These are phyloP conservation scores for Sanghuangporus baumii DNA, from an alignment of 1,284 basidiomycete species.

Conservation along the genomic window DNA sequence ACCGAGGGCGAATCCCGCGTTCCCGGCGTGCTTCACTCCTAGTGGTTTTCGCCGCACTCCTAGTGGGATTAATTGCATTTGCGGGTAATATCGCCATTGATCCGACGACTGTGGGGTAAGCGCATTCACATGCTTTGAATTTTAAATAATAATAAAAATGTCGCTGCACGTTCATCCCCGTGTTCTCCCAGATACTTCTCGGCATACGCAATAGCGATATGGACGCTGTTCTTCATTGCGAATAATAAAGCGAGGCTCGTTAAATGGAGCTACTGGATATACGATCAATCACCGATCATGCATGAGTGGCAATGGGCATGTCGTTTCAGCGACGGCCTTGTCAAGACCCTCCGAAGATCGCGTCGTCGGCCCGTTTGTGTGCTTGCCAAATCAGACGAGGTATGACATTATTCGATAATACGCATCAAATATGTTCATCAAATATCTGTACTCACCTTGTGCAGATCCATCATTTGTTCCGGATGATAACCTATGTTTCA, in stretches of 20 bases:
- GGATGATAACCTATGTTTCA: constrained; percentile 58
- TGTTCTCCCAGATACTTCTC: constrained; percentile 48
- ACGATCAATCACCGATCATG: constrained; percentile 49
- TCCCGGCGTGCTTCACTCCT: constrained; percentile 33
- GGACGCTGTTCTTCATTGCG: constrained; percentile 40
- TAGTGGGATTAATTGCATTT: constrained; percentile 42
- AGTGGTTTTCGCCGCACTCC: constrained; percentile 36
- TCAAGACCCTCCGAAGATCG: constrained; percentile 22
- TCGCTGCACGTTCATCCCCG: constrained; percentile 9
- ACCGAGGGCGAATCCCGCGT: constrained; percentile 52
- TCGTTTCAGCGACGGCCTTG: constrained; percentile 38
- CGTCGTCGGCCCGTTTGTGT: neutral
- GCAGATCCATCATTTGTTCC: constrained; percentile 57
- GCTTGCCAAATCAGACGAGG: neutral
- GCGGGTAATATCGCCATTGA: constrained; percentile 58
- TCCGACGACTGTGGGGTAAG: constrained; percentile 48
- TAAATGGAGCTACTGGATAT: constrained; percentile 54
- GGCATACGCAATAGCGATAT: constrained; percentile 48
- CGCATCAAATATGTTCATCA: neutral
- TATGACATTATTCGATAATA: neutral
- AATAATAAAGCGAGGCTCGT: constrained; percentile 49
- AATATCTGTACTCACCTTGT: neutral
- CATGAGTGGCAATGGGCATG: constrained; percentile 35
- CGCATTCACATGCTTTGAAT: constrained; percentile 6
- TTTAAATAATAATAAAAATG: too few relatives aligned